Base-by-base conservation (phyloP, 768 basidiomycete species). In the Naganishia randhawae region DNA sequence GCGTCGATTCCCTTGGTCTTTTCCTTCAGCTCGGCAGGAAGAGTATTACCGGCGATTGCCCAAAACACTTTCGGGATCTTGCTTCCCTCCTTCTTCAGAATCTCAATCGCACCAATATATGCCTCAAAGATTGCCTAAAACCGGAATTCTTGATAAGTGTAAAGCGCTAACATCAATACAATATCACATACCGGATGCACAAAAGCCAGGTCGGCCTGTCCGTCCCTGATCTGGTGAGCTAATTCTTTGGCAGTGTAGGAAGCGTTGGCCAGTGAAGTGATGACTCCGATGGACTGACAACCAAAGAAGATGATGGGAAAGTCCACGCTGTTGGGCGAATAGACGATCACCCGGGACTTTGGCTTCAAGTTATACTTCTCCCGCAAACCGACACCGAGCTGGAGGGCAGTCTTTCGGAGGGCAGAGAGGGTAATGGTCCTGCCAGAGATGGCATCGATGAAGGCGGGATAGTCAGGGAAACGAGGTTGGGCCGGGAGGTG, bases 211-310 rank as follows among this genome's bases (percentile, higher is more conserved):
- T 83, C 82, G 0, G 92, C 88, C 4, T 84, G 80, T 64, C 87
- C 87, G 74, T 93, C 86, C 14, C 71, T 79, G 67, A 89, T 87
- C 75, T 94, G 92, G 77, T 86, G 86, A 1, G 82, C 83, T 0
- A 93, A 84, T 75, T 94, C 92, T 9, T 80, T 75, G 3, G 86
- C 77, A 5, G 86, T 88, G 73, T 90, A 92, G 0, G 83, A 83
- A 68, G 84, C 86, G 76, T 91, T 93, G 14, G 88, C 88, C 19
- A 89, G 85, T 0, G 90, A 89, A 63, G 85, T 84, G 50, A 85
- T 80, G 16, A 90, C 74, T 3, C 89, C 89, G 0, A 87, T 88
- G 0, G 90, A 87, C 50, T 80, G 80, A 14, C 75, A 73, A 4
- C 73, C 78, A 2, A 73, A 66, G 16, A 87, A 81, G 76, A 79